phyloP scores from a whole-genome alignment of 345 rosid genomes.

The Eutrema yunnanense region DNA sequence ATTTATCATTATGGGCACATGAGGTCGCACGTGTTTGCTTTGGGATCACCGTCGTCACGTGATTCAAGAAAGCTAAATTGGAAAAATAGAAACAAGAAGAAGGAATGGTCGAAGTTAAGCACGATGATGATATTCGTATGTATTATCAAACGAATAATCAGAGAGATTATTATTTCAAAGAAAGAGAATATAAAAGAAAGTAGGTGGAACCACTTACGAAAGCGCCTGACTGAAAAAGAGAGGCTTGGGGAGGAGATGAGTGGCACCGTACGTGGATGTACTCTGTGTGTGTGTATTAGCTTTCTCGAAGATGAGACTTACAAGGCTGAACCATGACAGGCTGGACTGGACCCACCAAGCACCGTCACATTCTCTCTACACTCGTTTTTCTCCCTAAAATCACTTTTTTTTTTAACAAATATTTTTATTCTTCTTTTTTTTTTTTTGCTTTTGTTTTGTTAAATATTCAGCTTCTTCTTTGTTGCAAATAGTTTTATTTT shows the following conservation, averaged over 20 bases:
- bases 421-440: neutral
- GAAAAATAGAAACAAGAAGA: neutral
- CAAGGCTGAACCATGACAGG: conserved; percentile 18
- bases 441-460: too few species aligned
- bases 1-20: conserved; percentile 29
- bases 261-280: conserved; percentile 22
- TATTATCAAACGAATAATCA: conserved; percentile 8
- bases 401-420: neutral
- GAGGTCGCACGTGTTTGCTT: conserved; percentile 35
- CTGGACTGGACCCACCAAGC: neutral
- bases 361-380: conserved; percentile 20
- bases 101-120: neutral
- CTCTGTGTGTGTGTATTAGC: neutral
- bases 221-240: conserved; percentile 10
- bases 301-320: neutral
- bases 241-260: neutral
- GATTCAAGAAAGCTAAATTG: conserved; percentile 21
- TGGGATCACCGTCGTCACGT: conserved; percentile 36
- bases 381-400: conserved; percentile 4
- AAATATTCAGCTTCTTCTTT: neutral
- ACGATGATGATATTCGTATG: conserved; percentile 23
- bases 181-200: neutral
- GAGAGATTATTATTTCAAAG: conserved; percentile 8
- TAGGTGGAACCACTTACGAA: neutral
- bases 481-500: neutral